phyloP scores from a whole-genome alignment of 441 rosid genomes.

The Erodium moschatum region DNA sequence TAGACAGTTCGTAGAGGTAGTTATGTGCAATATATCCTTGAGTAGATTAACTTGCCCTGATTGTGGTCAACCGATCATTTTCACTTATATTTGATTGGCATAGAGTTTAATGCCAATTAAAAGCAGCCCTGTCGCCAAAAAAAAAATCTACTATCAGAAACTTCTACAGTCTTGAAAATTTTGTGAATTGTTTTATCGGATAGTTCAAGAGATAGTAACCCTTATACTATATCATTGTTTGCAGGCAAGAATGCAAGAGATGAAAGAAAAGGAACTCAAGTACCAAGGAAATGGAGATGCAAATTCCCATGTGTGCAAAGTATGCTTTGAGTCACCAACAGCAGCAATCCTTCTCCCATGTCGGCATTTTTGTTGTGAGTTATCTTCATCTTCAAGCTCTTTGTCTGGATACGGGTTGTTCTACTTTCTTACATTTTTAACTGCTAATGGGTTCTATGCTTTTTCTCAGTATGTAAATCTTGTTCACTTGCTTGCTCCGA shows the following conservation, averaged over 20 bases:
- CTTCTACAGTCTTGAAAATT: background rate
- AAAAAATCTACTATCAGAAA: too few relatives aligned
- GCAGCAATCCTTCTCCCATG: conserved; percentile 96
- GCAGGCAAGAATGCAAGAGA: conserved; percentile 93
- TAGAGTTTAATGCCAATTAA: background rate
- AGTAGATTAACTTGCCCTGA: background rate
- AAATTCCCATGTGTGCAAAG: conserved; percentile 87
- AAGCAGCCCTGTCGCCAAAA: background rate
- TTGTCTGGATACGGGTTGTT: background rate
- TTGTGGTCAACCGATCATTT: background rate
- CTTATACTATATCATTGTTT: conserved; percentile 11
- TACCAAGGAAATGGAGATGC: conserved; percentile 60
- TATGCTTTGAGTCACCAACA: conserved; percentile 80
- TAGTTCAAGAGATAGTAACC: background rate
- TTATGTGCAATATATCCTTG: too few relatives aligned
- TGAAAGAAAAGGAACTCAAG: conserved; percentile 82
- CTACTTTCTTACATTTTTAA: conserved; percentile 3
- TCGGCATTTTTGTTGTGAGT: conserved; percentile 95
- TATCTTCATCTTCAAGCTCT: conserved; percentile 3
- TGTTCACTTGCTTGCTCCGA: conserved; percentile 96
- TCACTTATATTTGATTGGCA: background rate
- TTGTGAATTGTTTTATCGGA: background rate
- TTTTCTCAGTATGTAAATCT: conserved; percentile 75
- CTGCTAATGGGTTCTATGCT: background rate
- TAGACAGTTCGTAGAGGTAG: too few relatives aligned